phyloP scores from a whole-genome alignment of 495 filamentous ascomycete genomes.

The Lophium mytilinum region DNA sequence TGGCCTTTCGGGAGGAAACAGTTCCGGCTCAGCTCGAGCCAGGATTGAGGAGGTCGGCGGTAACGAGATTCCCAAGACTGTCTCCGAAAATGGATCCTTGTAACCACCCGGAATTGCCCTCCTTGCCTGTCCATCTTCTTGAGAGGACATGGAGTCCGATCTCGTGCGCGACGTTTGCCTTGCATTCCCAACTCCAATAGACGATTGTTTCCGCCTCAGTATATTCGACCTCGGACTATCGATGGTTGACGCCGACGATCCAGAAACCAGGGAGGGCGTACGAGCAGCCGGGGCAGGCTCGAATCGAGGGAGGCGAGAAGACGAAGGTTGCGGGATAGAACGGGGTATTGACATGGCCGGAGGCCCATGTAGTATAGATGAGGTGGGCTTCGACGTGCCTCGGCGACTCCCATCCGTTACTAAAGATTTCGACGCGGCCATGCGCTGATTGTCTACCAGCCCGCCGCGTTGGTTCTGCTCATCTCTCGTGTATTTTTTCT shows the following conservation, averaged over 20 bases:
- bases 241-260: slow-evolving; percentile 32
- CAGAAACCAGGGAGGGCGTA: slow-evolving; percentile 35
- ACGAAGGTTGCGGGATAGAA: slow-evolving; percentile 8
- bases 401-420: slow-evolving; percentile 8
- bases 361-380: slow-evolving; percentile 1
- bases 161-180: slow-evolving; percentile 12
- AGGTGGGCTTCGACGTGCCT: slow-evolving; percentile 9
- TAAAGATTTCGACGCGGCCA: slow-evolving; percentile 7
- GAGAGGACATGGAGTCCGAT: slow-evolving; percentile 14
- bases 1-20: neutral
- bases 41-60: slow-evolving; percentile 26
- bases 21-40: slow-evolving; percentile 1
- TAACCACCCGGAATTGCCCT: slow-evolving; percentile 17
- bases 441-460: slow-evolving; percentile 5
- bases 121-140: slow-evolving; percentile 17
- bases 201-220: slow-evolving; percentile 31
- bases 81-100: slow-evolving; percentile 25
- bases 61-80: slow-evolving; percentile 32
- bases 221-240: slow-evolving; percentile 33
- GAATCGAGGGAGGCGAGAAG: slow-evolving; percentile 23
- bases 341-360: slow-evolving; percentile 4
- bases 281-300: slow-evolving; percentile 18
- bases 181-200: slow-evolving; percentile 16
- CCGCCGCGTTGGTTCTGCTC: slow-evolving; percentile 8
- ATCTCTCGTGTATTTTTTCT: slow-evolving; percentile 20